phyloP scores from a whole-genome alignment of 352 stramenopile genomes.

The Pythium grandisporangium region DNA sequence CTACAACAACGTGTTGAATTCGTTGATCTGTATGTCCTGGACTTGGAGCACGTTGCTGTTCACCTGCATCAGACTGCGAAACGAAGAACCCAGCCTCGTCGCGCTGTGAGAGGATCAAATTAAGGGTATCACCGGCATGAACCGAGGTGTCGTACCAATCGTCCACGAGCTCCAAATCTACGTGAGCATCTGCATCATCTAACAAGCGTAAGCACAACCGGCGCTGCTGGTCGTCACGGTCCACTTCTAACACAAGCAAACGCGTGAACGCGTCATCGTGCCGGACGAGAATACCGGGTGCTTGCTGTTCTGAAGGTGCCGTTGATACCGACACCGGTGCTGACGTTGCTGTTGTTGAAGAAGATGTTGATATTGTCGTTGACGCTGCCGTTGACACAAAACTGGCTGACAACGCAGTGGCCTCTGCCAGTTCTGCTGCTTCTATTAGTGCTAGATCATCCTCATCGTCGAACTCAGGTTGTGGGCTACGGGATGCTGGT shows the following conservation, averaged over 20 bases:
- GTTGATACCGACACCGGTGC: too few relatives aligned
- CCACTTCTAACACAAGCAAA: constrained; percentile 58
- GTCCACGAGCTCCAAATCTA: constrained; percentile 45
- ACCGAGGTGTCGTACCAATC: constrained; percentile 76
- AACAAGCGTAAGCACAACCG: constrained; percentile 48
- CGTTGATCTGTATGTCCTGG: background rate
- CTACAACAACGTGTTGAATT: constrained; percentile 4
- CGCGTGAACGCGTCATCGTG: constrained; percentile 33
- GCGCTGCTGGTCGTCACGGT: constrained; percentile 36
- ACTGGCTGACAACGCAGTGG: background rate
- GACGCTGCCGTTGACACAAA: too few relatives aligned
- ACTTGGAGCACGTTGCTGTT: background rate
- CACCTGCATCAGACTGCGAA: constrained; percentile 7
- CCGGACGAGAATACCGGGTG: background rate
- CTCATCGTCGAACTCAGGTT: constrained; percentile 1
- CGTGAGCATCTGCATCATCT: constrained; percentile 49
- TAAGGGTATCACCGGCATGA: constrained; percentile 67
- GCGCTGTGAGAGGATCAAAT: constrained; percentile 64
- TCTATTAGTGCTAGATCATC: background rate
- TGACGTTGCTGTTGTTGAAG: too few relatives aligned
- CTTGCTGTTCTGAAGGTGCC: background rate
- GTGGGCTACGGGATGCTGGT: background rate
- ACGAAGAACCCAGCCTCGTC: constrained; percentile 34
- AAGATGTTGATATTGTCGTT: too few relatives aligned
- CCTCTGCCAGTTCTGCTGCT: background rate